Evolutionary conservation across 2,329 filamentous ascomycete genomes (phyloP).

Genomic region (Xylariaceae sp.): DNA sequence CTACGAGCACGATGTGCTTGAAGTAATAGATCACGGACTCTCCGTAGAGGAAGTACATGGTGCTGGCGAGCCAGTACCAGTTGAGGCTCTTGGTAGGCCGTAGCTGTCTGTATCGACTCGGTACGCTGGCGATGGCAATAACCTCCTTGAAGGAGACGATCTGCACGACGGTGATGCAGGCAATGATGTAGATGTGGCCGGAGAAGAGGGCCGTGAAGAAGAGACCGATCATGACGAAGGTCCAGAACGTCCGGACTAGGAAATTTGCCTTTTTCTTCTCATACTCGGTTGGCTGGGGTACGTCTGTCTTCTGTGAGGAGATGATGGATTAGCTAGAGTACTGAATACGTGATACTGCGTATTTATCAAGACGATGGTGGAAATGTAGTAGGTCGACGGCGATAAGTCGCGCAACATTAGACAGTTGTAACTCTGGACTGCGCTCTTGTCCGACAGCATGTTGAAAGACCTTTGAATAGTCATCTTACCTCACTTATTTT

Average conservation of each 20-base stretch:
- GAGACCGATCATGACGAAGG: constrained; percentile 88
- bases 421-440: no score
- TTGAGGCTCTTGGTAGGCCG: constrained; percentile 94
- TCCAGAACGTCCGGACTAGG: constrained; percentile 95
- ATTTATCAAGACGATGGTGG: neutral
- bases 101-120: constrained; percentile 83
- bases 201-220: constrained; percentile 94
- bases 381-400: neutral
- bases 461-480: constrained; percentile 1
- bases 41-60: constrained; percentile 99
- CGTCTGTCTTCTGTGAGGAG: constrained; percentile 41
- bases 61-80: constrained; percentile 98
- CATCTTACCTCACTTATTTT: constrained; percentile 38
- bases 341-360: neutral
- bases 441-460: no score
- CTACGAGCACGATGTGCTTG: constrained; percentile 95
- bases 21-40: constrained; percentile 99
- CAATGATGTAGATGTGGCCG: constrained; percentile 95
- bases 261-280: constrained; percentile 99
- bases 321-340: neutral
- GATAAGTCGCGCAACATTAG: neutral
- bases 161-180: constrained; percentile 87
- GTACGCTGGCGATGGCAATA: constrained; percentile 94
- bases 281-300: constrained; percentile 61
- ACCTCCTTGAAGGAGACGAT: constrained; percentile 99